A percentile compares a stretch with the other conserved stretches of the same genome.
Evolutionary conservation across 495 filamentous ascomycete species (phyloP).

Genomic region (Copromyces sp.): DNA sequence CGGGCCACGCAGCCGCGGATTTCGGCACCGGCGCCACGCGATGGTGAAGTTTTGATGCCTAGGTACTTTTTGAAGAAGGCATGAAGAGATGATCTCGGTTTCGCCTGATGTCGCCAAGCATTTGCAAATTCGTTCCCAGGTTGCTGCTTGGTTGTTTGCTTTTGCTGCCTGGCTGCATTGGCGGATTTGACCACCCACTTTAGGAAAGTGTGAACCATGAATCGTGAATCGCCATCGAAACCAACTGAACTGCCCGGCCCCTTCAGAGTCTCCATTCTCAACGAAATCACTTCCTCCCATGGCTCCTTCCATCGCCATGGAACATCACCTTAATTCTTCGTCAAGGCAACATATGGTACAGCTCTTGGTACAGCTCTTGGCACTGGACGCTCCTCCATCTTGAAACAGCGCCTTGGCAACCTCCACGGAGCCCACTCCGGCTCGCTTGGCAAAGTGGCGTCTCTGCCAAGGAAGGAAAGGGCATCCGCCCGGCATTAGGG

Average conservation of each 20-base stretch:
- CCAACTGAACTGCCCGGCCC: no score
- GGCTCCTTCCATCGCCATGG: no score
- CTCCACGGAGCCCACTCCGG: not conserved
- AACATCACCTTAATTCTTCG: no score
- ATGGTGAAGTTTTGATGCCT: no score
- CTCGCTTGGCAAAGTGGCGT: not conserved
- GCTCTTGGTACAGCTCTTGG: not conserved
- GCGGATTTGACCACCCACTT: not conserved
- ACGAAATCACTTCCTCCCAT: no score
- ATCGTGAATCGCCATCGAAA: not conserved
- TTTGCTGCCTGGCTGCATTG: not conserved
- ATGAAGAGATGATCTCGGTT: no score
- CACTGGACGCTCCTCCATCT: not conserved
- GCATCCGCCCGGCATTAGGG: no score
- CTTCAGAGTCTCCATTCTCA: no score
- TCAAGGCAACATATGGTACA: no score
- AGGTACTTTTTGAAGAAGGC: no score
- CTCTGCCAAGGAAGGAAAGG: not conserved
- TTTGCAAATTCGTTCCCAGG: not conserved
- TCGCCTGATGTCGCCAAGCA: no score
- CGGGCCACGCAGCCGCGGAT: not conserved
- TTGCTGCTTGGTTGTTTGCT: not conserved
- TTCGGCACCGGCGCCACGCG: not conserved
- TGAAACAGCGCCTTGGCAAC: not conserved
- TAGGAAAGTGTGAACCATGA: not conserved